These are phyloP conservation scores for Pelargonium fulgidum DNA, from an alignment of 441 rosid species.

Conservation along the genomic window DNA sequence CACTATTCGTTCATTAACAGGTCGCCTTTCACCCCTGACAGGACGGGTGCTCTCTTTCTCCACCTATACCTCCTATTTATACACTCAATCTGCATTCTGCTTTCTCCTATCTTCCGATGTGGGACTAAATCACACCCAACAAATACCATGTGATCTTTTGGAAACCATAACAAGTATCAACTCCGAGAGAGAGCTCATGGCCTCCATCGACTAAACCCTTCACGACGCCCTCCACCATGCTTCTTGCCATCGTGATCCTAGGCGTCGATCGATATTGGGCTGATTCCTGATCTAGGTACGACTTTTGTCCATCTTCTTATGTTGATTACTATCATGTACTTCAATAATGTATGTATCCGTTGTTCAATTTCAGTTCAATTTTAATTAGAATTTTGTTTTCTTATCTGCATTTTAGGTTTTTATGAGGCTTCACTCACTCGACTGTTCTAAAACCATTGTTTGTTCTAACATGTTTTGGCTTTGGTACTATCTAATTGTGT, in stretches of 20 bases:
- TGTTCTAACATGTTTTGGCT: background rate
- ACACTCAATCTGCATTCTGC: background rate
- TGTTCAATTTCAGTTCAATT: background rate
- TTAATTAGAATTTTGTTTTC: background rate
- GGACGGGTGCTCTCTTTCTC: constrained; percentile 23
- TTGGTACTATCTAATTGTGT: background rate
- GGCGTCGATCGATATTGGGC: constrained; percentile 66
- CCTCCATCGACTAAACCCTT: constrained; percentile 19
- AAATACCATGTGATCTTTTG: too few species aligned
- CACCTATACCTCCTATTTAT: background rate
- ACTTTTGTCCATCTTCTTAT: background rate
- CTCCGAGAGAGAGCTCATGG: background rate
- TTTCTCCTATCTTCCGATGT: constrained; percentile 11
- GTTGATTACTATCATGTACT: constrained; percentile 17
- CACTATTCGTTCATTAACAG: constrained; percentile 67
- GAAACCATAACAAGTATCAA: too few species aligned
- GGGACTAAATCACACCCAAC: constrained; percentile 3
- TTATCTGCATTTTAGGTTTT: constrained; percentile 3
- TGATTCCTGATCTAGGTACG: constrained; percentile 14
- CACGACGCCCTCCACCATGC: constrained; percentile 40
- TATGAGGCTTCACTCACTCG: background rate
- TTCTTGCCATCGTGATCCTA: constrained; percentile 81
- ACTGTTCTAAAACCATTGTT: background rate
- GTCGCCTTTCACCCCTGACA: constrained; percentile 76
- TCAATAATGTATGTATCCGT: constrained; percentile 13